Percentiles rank a stretch among this genome's conserved stretches.
Conservation (phyloP, 148 eudicot genomes). For the Cornus controversa region DNA sequence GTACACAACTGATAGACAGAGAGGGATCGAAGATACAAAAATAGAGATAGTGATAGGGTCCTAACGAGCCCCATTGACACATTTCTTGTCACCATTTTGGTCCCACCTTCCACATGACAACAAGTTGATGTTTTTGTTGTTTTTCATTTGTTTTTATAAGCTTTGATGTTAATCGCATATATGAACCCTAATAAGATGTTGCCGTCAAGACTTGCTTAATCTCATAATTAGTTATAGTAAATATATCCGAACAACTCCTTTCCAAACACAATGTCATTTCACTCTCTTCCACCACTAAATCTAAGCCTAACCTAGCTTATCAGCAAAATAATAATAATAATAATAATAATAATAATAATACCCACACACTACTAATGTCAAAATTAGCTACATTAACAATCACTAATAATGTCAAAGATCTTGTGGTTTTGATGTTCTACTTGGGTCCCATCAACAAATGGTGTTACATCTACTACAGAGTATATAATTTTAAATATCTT, state of each 20-base stretch:
- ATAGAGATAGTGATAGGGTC: background rate
- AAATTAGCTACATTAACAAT: no score
- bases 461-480: background rate
- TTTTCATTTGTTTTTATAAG: background rate
- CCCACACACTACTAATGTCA: background rate
- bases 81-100: constrained; percentile 4
- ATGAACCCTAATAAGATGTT: background rate
- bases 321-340: no score
- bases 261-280: background rate
- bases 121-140: constrained; percentile 9
- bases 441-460: background rate
- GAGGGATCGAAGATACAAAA: background rate
- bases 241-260: background rate
- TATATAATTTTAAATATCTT: background rate
- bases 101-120: constrained; percentile 3
- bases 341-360: no score
- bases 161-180: background rate
- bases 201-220: background rate
- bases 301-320: background rate
- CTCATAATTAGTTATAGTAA: background rate
- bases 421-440: background rate
- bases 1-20: no score
- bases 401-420: background rate
- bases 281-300: background rate
- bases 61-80: background rate